phyloP scores from a whole-genome alignment of 768 basidiomycete genomes.

The Chalciporus chontae region DNA sequence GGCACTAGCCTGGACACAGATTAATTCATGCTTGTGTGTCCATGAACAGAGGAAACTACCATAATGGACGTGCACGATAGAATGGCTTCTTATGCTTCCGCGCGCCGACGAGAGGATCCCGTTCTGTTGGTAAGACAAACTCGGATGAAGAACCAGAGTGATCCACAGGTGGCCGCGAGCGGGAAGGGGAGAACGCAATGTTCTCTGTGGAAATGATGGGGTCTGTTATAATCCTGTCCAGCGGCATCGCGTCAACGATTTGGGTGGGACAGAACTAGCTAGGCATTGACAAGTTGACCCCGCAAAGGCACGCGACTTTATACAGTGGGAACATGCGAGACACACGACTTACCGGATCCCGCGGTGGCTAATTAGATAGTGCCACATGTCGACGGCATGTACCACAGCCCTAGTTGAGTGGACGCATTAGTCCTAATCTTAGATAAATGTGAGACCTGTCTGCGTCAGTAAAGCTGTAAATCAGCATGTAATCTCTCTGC shows the following conservation, averaged over 20 bases:
- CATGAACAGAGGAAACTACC: constrained; percentile 27
- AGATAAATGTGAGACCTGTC: no score
- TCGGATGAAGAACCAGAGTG: constrained; percentile 9
- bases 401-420: no score
- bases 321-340: constrained; percentile 21
- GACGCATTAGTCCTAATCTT: no score
- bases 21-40: constrained; percentile 3
- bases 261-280: not conserved
- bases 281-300: constrained; percentile 8
- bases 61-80: constrained; percentile 48
- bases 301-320: constrained; percentile 15
- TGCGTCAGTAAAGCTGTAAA: no score
- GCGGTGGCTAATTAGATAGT: not conserved
- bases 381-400: constrained; percentile 14
- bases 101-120: constrained; percentile 29
- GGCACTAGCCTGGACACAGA: constrained; percentile 58
- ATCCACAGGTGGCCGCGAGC: constrained; percentile 17
- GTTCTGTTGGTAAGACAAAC: constrained; percentile 27
- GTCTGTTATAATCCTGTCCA: constrained; percentile 32
- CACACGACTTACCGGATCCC: constrained; percentile 13
- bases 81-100: constrained; percentile 40
- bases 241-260: constrained; percentile 14
- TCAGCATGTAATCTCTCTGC: no score
- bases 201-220: constrained; percentile 36
- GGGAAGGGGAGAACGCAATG: constrained; percentile 23